These are phyloP conservation scores for Cladobotryum mycophilum DNA, from an alignment of 2,329 filamentous ascomycete species.

Conservation along the genomic window DNA sequence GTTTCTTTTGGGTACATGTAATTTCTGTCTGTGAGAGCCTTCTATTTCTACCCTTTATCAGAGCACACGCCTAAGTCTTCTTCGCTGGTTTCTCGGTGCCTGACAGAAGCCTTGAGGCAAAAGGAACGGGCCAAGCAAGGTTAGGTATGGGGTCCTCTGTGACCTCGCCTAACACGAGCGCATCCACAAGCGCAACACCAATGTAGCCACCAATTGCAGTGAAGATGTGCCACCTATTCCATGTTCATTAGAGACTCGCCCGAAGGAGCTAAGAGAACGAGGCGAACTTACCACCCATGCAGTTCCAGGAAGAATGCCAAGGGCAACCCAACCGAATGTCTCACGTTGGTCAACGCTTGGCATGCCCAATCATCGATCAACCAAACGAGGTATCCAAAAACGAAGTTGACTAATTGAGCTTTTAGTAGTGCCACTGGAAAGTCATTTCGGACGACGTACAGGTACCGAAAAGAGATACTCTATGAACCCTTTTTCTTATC, in stretches of 20 bases:
- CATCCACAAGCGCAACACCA: conserved; percentile 31
- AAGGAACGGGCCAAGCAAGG: conserved; percentile 31
- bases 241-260: neutral
- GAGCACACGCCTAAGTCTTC: too few species aligned
- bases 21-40: too few species aligned
- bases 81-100: too few species aligned
- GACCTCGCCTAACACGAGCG: conserved; percentile 29
- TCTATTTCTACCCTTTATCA: too few species aligned
- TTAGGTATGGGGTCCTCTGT: conserved; percentile 20
- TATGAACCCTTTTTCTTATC: conserved; percentile 15
- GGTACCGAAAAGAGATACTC: conserved; percentile 15
- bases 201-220: conserved; percentile 36
- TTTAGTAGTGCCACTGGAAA: too few species aligned
- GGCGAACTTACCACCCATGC: conserved; percentile 33
- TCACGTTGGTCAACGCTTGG: conserved; percentile 19
- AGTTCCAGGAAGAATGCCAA: conserved; percentile 34
- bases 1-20: too few species aligned
- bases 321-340: conserved; percentile 27
- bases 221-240: conserved; percentile 35
- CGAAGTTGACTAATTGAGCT: conserved; percentile 24
- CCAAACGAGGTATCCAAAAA: conserved; percentile 34
- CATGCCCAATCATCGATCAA: conserved; percentile 33
- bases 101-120: conserved; percentile 10
- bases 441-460: conserved; percentile 12
- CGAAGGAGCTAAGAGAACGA: neutral